Conservation (phyloP, 768 basidiomycete genomes). For the Termitomyces sp. region DNA sequence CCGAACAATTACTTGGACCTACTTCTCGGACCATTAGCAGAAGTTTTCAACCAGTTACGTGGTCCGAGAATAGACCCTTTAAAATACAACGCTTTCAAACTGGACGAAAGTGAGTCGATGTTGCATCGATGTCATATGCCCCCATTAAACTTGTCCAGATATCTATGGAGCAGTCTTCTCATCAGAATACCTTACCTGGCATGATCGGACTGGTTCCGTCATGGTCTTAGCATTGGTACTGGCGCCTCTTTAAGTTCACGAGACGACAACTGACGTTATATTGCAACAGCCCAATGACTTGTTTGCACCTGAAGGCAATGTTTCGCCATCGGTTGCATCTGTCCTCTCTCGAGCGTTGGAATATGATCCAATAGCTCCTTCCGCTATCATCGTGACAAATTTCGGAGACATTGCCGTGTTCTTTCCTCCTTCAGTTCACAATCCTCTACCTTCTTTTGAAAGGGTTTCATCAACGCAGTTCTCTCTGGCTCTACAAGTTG, state of each 20-base stretch:
- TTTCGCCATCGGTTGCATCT: background rate
- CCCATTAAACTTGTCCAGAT: background rate
- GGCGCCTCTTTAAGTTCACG: no score
- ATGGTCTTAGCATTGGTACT: background rate
- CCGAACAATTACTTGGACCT: background rate
- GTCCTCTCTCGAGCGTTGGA: background rate
- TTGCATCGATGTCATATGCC: background rate
- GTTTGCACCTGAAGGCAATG: background rate
- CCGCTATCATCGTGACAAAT: background rate
- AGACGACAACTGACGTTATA: background rate
- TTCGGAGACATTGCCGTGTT: background rate
- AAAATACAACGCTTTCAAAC: background rate
- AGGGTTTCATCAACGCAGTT: background rate
- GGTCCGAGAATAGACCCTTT: background rate
- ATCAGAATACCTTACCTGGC: background rate
- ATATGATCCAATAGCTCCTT: background rate
- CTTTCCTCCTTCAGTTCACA: background rate
- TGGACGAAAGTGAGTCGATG: background rate
- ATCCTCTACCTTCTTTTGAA: background rate
- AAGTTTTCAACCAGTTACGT: background rate
- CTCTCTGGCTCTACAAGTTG: background rate
- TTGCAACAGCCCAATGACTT: background rate
- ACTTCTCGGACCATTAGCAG: background rate
- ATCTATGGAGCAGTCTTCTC: background rate
- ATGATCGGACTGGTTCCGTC: no score